Evolutionary conservation across 2,329 filamentous ascomycete genomes (phyloP).

Genomic region (Alternaria sp.): DNA sequence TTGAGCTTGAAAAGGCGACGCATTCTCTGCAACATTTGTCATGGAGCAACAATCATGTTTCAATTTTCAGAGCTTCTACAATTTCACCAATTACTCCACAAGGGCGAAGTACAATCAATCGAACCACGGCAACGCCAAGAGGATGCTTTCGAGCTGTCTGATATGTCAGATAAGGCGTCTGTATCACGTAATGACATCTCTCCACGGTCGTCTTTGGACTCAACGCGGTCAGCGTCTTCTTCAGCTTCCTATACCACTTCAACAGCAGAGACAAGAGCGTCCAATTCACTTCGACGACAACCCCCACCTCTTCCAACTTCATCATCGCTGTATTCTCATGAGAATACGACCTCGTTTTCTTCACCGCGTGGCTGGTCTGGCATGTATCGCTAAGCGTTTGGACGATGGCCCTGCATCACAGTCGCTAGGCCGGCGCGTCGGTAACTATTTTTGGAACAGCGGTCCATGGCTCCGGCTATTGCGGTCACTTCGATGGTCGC

Average conservation of each 20-base stretch:
- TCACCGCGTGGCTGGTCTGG: slow-evolving; percentile 42
- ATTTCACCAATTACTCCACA: background rate
- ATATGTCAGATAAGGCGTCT: slow-evolving; percentile 26
- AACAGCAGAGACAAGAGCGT: slow-evolving; percentile 11
- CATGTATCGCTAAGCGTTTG: slow-evolving; percentile 28
- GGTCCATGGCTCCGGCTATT: background rate
- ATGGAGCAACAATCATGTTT: slow-evolving; percentile 6
- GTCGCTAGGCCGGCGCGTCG: background rate
- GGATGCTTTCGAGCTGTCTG: slow-evolving; percentile 24
- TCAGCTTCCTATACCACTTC: slow-evolving; percentile 17
- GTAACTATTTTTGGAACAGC: background rate
- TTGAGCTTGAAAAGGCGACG: slow-evolving; percentile 29
- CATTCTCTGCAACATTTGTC: background rate
- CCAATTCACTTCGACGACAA: slow-evolving; percentile 29
- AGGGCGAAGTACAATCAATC: background rate
- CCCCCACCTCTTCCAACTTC: slow-evolving; percentile 47
- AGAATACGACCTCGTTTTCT: slow-evolving; percentile 44
- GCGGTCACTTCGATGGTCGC: background rate
- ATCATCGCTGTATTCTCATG: slow-evolving; percentile 40
- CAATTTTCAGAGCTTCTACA: background rate
- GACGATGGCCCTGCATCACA: background rate
- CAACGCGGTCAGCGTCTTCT: slow-evolving; percentile 43
- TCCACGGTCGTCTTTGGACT: slow-evolving; percentile 54
- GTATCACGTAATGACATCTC: slow-evolving; percentile 52
- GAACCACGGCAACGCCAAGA: slow-evolving; percentile 4